Evolutionary conservation across 2,329 filamentous ascomycete genomes (phyloP).

Genomic region (Sclerotinia subarctica): DNA sequence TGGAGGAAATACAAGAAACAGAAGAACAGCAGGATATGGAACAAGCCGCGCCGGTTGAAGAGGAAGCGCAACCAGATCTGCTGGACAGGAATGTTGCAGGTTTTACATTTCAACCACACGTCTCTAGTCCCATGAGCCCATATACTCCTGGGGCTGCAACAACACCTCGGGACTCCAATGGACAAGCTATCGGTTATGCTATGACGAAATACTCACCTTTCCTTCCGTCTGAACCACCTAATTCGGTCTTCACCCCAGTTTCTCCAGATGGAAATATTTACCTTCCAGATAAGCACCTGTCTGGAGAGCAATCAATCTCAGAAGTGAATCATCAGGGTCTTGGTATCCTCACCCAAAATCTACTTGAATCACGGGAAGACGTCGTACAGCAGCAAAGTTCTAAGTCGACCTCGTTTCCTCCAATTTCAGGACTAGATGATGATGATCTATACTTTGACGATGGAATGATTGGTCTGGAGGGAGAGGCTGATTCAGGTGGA

Average conservation of each 20-base stretch:
- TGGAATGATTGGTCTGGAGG: slow-evolving; percentile 58
- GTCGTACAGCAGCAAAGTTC: slow-evolving; percentile 12
- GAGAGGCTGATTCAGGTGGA: slow-evolving; percentile 43
- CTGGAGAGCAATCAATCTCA: not conserved
- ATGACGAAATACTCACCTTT: slow-evolving; percentile 37
- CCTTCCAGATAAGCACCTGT: slow-evolving; percentile 8
- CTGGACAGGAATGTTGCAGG: slow-evolving; percentile 27
- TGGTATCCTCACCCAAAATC: slow-evolving; percentile 26
- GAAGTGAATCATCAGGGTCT: slow-evolving; percentile 25
- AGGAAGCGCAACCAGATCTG: slow-evolving; percentile 23
- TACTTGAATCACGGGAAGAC: slow-evolving; percentile 6
- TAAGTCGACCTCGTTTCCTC: slow-evolving; percentile 19
- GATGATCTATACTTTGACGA: slow-evolving; percentile 61
- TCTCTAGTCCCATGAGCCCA: slow-evolving; percentile 52
- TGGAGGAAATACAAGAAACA: slow-evolving; percentile 37
- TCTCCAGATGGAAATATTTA: slow-evolving; percentile 23
- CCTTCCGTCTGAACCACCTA: slow-evolving; percentile 7
- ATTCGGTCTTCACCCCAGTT: slow-evolving; percentile 23
- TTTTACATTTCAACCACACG: slow-evolving; percentile 43
- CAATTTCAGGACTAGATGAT: slow-evolving; percentile 32
- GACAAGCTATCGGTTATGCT: slow-evolving; percentile 56
- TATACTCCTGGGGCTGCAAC: slow-evolving; percentile 45
- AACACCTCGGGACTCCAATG: slow-evolving; percentile 55
- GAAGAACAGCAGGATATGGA: slow-evolving; percentile 38
- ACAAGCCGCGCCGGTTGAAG: not conserved